These are phyloP conservation scores for Thalassiosira pacifica DNA, from an alignment of 352 stramenopile genomes.

Conservation along the genomic window DNA sequence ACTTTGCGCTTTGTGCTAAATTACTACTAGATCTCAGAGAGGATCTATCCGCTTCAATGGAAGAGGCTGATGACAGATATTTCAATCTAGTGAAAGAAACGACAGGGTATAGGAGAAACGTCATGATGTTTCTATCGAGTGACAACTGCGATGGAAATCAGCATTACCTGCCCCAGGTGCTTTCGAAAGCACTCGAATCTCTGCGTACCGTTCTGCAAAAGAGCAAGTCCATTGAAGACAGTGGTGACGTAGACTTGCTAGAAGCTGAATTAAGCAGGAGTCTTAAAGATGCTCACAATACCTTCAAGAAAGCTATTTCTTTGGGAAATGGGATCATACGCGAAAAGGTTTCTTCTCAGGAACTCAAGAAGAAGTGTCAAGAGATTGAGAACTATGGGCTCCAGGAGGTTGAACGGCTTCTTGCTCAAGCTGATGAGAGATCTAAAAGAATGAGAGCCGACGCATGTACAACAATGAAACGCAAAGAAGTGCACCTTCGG, in stretches of 20 bases:
- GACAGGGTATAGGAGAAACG: not conserved
- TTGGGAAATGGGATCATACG: not conserved
- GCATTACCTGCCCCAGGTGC: not conserved
- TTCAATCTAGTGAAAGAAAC: conserved; percentile 2
- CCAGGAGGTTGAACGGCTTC: conserved; percentile 40
- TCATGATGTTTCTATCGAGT: conserved; percentile 15
- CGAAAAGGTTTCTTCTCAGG: conserved; percentile 16
- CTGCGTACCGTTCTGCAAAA: conserved; percentile 12
- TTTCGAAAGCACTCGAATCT: conserved; percentile 24
- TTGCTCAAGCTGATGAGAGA: conserved; percentile 23
- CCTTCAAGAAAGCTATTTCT: conserved; percentile 20
- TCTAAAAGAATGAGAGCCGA: conserved; percentile 11
- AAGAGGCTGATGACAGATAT: conserved; percentile 31
- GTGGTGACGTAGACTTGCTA: conserved; percentile 25
- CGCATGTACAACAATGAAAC: conserved; percentile 31
- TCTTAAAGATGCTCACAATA: conserved; percentile 36
- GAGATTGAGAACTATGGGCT: conserved; percentile 44
- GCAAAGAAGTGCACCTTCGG: conserved; percentile 32
- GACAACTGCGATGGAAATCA: not conserved
- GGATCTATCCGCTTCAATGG: conserved; percentile 2
- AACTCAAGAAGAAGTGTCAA: conserved; percentile 19
- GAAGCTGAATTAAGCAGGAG: conserved; percentile 21
- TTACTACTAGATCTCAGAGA: conserved; percentile 29
- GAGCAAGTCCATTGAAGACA: conserved; percentile 9
- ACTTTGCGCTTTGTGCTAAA: conserved; percentile 27